phyloP scores from a whole-genome alignment of 2,329 filamentous ascomycete species.

The Aspergillus arachidicola region DNA sequence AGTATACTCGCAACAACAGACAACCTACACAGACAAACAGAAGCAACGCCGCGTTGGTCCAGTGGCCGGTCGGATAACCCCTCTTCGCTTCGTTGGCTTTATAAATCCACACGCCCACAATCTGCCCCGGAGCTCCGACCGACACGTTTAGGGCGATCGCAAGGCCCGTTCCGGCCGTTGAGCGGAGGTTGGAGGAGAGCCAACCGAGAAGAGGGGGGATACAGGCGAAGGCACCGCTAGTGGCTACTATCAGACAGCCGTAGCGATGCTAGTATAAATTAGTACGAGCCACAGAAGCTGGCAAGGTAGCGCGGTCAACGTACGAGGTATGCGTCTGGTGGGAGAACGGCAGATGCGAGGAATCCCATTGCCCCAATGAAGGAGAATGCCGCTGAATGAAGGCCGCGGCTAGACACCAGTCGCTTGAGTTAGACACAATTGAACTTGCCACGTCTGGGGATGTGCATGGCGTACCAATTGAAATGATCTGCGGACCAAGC shows the following conservation, averaged over 20 bases:
- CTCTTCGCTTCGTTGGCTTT: constrained; percentile 60
- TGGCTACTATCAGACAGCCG: constrained; percentile 68
- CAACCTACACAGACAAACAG: constrained; percentile 61
- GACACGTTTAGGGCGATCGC: constrained; percentile 72
- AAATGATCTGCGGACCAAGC: constrained; percentile 64
- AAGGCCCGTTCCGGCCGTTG: constrained; percentile 66
- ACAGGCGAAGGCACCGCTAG: constrained; percentile 67
- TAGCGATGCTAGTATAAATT: constrained; percentile 55
- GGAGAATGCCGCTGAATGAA: constrained; percentile 54
- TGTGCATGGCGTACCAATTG: constrained; percentile 29
- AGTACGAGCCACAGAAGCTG: neutral
- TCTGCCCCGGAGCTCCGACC: constrained; percentile 69
- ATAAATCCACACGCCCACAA: constrained; percentile 75
- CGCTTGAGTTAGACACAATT: neutral
- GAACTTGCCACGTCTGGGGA: neutral
- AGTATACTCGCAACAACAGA: constrained; percentile 58
- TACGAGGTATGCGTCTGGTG: constrained; percentile 59
- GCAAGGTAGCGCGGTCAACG: constrained; percentile 12
- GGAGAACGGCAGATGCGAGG: constrained; percentile 65
- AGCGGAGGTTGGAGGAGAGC: constrained; percentile 68
- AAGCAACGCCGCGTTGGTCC: constrained; percentile 64
- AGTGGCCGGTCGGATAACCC: constrained; percentile 72
- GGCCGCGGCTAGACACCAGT: constrained; percentile 44
- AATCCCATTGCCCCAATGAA: constrained; percentile 60
- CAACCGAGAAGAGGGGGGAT: constrained; percentile 72